phyloP scores from a whole-genome alignment of 192 early-diverging fungal species.

The Backusella liffmaniae region DNA sequence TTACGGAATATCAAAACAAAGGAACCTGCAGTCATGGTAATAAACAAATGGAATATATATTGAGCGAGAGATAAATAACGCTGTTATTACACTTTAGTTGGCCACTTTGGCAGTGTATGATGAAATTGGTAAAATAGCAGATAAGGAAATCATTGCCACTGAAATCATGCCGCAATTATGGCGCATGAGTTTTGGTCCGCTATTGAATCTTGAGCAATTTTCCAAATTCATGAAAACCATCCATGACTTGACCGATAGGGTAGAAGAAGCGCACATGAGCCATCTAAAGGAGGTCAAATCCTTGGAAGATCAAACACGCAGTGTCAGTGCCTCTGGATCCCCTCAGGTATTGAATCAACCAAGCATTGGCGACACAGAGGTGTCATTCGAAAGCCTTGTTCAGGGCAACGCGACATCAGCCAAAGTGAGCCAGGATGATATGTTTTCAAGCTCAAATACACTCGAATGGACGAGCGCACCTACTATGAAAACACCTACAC shows the following conservation, averaged over 20 bases:
- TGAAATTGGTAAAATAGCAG: conserved; percentile 69
- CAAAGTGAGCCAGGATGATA: conserved; percentile 10
- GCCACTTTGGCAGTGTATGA: conserved; percentile 79
- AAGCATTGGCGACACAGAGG: background rate
- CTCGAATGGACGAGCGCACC: background rate
- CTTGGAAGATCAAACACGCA: conserved; percentile 49
- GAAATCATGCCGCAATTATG: conserved; percentile 80
- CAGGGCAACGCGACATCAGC: background rate
- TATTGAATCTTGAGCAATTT: conserved; percentile 73
- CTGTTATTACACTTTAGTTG: conserved; percentile 41
- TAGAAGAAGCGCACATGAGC: conserved; percentile 58
- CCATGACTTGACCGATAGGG: conserved; percentile 47
- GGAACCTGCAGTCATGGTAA: conserved; percentile 73
- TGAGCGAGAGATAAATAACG: background rate
- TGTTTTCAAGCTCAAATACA: conserved; percentile 10
- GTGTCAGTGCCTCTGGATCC: conserved; percentile 22
- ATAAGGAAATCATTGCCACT: conserved; percentile 71
- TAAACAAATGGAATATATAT: background rate
- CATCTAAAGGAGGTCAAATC: conserved; percentile 59
- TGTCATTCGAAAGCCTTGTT: conserved; percentile 20
- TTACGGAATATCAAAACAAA: conserved; percentile 72
- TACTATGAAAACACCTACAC: background rate
- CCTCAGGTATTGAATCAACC: conserved; percentile 13
- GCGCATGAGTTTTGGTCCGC: conserved; percentile 67
- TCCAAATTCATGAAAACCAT: conserved; percentile 63